Conservation (phyloP, 768 basidiomycete species). For the Suillus subaureus region DNA sequence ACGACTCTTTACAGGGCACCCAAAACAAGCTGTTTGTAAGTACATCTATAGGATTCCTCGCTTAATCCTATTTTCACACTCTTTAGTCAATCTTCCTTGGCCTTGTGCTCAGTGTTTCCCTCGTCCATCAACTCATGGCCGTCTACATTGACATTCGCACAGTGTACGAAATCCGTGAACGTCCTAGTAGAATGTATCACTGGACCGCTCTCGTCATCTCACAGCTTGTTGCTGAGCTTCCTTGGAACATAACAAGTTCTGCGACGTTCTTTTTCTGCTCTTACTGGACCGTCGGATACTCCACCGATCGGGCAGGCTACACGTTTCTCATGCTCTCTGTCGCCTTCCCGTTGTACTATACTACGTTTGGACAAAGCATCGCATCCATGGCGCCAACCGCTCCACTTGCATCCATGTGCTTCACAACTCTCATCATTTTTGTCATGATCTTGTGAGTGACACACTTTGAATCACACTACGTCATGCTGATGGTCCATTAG, state of each 20-base stretch:
- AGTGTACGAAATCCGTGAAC: conserved; percentile 68
- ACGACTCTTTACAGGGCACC: too few species aligned
- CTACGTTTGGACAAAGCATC: conserved; percentile 59
- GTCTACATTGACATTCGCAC: conserved; percentile 57
- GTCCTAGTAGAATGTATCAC: conserved; percentile 63
- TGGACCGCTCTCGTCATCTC: conserved; percentile 62
- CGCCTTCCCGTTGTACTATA: conserved; percentile 61
- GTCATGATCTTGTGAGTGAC: conserved; percentile 49
- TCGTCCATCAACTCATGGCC: conserved; percentile 65
- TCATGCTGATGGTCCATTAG: neutral
- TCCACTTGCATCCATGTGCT: conserved; percentile 59
- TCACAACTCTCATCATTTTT: conserved; percentile 60
- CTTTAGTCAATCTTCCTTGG: conserved; percentile 56
- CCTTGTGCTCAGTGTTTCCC: conserved; percentile 49
- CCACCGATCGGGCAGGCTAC: conserved; percentile 53
- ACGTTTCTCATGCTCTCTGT: conserved; percentile 56
- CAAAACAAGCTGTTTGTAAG: conserved; percentile 16
- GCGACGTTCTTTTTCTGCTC: conserved; percentile 65
- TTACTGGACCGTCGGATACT: conserved; percentile 71
- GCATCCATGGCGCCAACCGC: conserved; percentile 64
- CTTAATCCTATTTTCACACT: neutral
- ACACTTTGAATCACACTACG: neutral
- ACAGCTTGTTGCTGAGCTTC: conserved; percentile 56
- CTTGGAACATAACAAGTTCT: conserved; percentile 63
- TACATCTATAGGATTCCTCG: conserved; percentile 14